These are phyloP conservation scores for Stachybotrys echinatus DNA, from an alignment of 2,329 filamentous ascomycete species.

Conservation along the genomic window DNA sequence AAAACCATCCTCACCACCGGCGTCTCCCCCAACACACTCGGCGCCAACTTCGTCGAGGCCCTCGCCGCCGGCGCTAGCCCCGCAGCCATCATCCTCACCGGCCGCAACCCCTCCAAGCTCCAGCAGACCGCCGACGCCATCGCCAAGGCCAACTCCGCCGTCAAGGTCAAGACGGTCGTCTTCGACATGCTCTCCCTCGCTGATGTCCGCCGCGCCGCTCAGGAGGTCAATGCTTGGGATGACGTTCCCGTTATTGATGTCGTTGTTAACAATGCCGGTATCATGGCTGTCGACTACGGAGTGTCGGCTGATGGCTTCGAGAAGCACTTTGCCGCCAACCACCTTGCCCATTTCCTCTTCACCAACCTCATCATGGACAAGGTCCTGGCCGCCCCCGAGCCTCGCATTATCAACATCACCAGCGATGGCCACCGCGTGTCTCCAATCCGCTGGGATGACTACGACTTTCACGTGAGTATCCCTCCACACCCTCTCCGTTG, in stretches of 20 bases:
- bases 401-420: conserved; percentile 36
- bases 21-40: conserved; percentile 32
- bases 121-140: conserved; percentile 31
- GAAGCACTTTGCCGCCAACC: conserved; percentile 37
- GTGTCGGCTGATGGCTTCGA: conserved; percentile 32
- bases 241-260: conserved; percentile 30
- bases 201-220: conserved; percentile 31
- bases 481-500: background rate
- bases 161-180: conserved; percentile 25
- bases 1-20: conserved; percentile 37
- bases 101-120: conserved; percentile 35
- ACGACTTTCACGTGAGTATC: conserved; percentile 23
- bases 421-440: conserved; percentile 21
- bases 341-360: conserved; percentile 41
- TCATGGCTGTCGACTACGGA: conserved; percentile 29
- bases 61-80: conserved; percentile 33
- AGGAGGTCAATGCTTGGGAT: conserved; percentile 23
- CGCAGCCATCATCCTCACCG: conserved; percentile 37
- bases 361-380: conserved; percentile 38
- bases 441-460: conserved; percentile 26
- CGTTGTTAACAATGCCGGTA: conserved; percentile 36
- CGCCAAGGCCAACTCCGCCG: conserved; percentile 19
- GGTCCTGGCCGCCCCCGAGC: conserved; percentile 25
- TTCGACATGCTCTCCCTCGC: conserved; percentile 35
- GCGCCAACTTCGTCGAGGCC: conserved; percentile 27